A percentile compares a stretch with the other conserved stretches of the same genome.
These are phyloP conservation scores for Capsicum rhomboideum DNA, from an alignment of 257 asterid species.

Conservation along the genomic window DNA sequence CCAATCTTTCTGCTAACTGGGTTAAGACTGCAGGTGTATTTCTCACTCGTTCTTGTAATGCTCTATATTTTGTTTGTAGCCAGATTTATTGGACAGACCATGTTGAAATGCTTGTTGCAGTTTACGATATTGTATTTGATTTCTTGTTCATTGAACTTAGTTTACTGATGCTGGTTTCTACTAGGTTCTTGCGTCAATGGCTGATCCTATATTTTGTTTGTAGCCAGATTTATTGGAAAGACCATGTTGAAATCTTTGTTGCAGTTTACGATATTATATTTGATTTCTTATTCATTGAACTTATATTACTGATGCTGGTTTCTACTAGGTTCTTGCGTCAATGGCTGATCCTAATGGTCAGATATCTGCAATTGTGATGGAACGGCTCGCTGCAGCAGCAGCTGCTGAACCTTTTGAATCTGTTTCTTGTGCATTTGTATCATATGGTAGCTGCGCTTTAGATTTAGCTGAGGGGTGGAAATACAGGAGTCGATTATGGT, in stretches of 20 bases:
- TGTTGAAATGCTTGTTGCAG: background rate
- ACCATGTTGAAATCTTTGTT: background rate
- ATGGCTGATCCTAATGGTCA: constrained; percentile 91
- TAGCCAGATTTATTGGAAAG: background rate
- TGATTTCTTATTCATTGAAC: constrained; percentile 3
- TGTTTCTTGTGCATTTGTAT: constrained; percentile 86
- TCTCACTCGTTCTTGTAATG: background rate
- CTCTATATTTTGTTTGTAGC: background rate
- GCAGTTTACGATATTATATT: background rate
- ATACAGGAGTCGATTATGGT: constrained; percentile 94
- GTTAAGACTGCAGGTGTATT: background rate
- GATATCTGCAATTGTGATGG: constrained; percentile 78
- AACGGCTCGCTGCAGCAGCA: constrained; percentile 87
- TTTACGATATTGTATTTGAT: background rate
- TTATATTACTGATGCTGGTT: constrained; percentile 7
- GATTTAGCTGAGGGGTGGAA: constrained; percentile 97
- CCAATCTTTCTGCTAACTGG: background rate
- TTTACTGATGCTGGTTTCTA: constrained; percentile 6
- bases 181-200: constrained; percentile 89
- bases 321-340: constrained; percentile 70
- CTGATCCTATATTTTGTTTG: constrained; percentile 66
- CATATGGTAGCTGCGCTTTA: constrained; percentile 80
- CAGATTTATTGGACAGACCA: constrained; percentile 1
- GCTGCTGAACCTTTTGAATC: constrained; percentile 97
- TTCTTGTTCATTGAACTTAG: constrained; percentile 5